phyloP scores from a whole-genome alignment of 208 protist species.

The Wallacemonas sp. region DNA sequence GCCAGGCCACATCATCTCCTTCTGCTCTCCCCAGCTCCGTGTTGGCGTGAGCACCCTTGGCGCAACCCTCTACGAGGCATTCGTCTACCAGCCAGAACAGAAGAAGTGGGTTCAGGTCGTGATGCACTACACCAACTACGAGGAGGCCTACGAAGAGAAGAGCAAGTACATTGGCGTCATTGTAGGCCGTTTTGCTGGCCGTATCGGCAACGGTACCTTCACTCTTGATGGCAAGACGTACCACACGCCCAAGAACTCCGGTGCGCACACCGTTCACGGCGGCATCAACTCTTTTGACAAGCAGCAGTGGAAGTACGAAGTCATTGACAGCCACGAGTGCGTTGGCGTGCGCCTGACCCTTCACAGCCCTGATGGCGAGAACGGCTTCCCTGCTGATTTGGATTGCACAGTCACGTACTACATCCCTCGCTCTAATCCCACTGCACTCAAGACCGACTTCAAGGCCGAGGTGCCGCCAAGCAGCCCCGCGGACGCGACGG shows the following conservation, averaged over 20 bases:
- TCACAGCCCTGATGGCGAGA: constrained; percentile 35
- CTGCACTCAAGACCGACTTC: constrained; percentile 30
- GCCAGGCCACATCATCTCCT: constrained; percentile 37
- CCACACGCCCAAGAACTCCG: constrained; percentile 23
- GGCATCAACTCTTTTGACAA: constrained; percentile 58
- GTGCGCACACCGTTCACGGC: constrained; percentile 50
- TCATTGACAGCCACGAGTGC: constrained; percentile 15
- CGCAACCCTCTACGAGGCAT: constrained; percentile 44
- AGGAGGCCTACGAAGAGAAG: constrained; percentile 40
- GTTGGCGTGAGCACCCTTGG: constrained; percentile 51
- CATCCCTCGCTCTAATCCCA: constrained; percentile 24
- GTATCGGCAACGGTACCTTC: constrained; percentile 50
- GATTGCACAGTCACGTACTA: constrained; percentile 31
- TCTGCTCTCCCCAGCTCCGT: constrained; percentile 37
- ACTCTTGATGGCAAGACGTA: constrained; percentile 42
- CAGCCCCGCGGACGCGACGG: constrained; percentile 33
- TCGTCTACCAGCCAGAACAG: constrained; percentile 25
- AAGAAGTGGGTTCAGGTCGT: constrained; percentile 65
- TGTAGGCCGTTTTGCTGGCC: constrained; percentile 64
- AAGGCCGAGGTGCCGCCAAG: constrained; percentile 28
- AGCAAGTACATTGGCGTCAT: constrained; percentile 58
- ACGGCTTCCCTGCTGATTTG: constrained; percentile 40
- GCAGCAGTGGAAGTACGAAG: constrained; percentile 50
- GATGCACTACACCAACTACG: constrained; percentile 45
- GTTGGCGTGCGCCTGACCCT: constrained; percentile 24